phyloP scores from a whole-genome alignment of 177 flowering plant species.

The Tripterygium wilfordii region DNA sequence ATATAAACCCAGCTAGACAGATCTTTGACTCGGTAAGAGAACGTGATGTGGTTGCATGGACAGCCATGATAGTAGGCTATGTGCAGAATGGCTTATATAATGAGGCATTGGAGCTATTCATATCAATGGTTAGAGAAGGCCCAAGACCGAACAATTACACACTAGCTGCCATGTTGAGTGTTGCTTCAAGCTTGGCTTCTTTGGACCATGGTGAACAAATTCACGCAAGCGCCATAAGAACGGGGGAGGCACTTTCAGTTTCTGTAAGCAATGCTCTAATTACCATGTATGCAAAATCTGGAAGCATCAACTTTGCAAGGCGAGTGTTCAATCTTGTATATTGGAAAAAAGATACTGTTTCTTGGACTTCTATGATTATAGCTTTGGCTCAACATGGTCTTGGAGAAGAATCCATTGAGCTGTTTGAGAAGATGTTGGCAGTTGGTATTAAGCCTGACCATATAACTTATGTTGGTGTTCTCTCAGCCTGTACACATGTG shows the following conservation, averaged over 20 bases:
- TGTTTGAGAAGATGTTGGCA: conserved; percentile 52
- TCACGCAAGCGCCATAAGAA: conserved; percentile 47
- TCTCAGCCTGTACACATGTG: conserved; percentile 62
- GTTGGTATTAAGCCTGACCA: conserved; percentile 51
- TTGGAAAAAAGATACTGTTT: conserved; percentile 41
- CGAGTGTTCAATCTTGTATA: conserved; percentile 26
- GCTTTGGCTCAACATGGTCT: conserved; percentile 71
- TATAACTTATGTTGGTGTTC: conserved; percentile 68
- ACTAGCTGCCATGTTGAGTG: conserved; percentile 54
- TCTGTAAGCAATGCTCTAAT: conserved; percentile 63
- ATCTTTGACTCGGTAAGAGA: conserved; percentile 43
- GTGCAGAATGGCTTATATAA: conserved; percentile 43
- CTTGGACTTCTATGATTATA: conserved; percentile 73
- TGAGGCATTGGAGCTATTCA: conserved; percentile 53
- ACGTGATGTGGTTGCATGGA: conserved; percentile 67
- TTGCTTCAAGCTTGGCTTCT: conserved; percentile 47
- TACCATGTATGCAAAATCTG: conserved; percentile 61
- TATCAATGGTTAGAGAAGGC: conserved; percentile 46
- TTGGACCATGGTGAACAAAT: conserved; percentile 59
- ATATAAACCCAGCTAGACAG: conserved; percentile 47
- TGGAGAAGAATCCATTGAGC: conserved; percentile 49
- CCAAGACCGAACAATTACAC: conserved; percentile 59
- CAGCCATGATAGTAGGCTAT: conserved; percentile 77
- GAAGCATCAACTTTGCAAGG: conserved; percentile 43
- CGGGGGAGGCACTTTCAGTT: conserved; percentile 37